Conservation (phyloP, 2,329 filamentous ascomycete species). For the Hypoxylon sp. region DNA sequence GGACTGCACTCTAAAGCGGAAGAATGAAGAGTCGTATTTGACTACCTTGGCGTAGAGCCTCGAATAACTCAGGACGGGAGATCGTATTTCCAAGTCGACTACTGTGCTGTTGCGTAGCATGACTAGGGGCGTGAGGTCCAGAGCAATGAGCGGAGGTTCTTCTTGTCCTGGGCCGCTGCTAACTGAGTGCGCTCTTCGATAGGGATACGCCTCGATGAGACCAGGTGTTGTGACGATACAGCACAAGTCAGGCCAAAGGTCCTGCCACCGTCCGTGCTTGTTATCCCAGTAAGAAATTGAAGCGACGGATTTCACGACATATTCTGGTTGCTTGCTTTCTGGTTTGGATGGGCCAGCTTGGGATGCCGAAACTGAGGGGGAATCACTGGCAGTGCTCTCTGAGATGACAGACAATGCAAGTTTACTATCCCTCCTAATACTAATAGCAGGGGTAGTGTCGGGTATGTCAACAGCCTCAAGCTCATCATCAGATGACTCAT, state of each 20-base stretch:
- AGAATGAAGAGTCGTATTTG: conserved; percentile 75
- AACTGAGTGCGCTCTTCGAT: conserved; percentile 54
- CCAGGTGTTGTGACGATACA: conserved; percentile 69
- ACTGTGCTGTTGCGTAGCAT: conserved; percentile 91
- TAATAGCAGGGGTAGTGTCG: conserved; percentile 69
- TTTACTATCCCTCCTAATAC: conserved; percentile 60
- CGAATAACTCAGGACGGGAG: conserved; percentile 75
- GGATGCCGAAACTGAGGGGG: conserved; percentile 85
- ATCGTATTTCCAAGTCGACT: conserved; percentile 93
- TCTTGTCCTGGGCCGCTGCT: conserved; percentile 53
- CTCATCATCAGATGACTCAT: conserved; percentile 65
- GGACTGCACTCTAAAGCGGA: conserved; percentile 88
- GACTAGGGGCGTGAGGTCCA: conserved; percentile 92
- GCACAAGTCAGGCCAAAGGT: conserved; percentile 65
- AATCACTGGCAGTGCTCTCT: conserved; percentile 68
- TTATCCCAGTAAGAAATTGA: conserved; percentile 73
- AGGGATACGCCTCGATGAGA: conserved; percentile 68
- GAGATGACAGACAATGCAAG: conserved; percentile 59
- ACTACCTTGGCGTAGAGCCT: conserved; percentile 74
- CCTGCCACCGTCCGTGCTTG: conserved; percentile 70
- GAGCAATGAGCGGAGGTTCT: conserved; percentile 68
- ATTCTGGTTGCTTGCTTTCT: conserved; percentile 57
- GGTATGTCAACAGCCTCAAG: conserved; percentile 71
- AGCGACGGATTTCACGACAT: conserved; percentile 63
- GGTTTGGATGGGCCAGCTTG: conserved; percentile 72